Conservation (phyloP, 139 green algal species). For the Chlamydomonas asymmetrica region DNA sequence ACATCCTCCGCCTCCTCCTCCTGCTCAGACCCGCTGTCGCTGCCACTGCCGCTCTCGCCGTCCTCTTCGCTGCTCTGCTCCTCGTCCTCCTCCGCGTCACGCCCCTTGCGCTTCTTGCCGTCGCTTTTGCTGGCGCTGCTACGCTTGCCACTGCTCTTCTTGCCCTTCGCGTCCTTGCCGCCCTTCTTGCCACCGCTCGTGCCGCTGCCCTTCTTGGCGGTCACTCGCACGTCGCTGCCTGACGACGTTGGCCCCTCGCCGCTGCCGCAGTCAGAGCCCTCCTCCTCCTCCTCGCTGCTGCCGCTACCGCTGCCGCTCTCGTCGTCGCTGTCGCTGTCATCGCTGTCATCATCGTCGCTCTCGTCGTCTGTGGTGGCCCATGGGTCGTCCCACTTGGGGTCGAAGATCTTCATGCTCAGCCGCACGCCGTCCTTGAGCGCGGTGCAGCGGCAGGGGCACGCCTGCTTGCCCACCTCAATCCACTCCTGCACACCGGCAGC, state of each 20-base stretch:
- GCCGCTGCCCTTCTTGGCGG: neutral
- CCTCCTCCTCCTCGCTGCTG: neutral
- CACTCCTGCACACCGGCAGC: constrained; percentile 61
- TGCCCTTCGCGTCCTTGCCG: neutral
- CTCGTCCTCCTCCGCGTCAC: neutral
- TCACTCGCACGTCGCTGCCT: neutral
- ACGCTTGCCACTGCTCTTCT: neutral
- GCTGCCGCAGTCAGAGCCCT: neutral
- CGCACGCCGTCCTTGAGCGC: constrained; percentile 55
- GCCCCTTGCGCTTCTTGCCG: neutral
- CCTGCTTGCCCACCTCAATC: constrained; percentile 55
- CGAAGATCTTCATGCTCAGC: constrained; percentile 70
- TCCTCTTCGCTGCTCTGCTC: neutral
- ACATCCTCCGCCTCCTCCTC: neutral
- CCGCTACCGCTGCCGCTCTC: neutral
- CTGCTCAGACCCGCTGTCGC: neutral
- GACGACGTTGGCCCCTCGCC: neutral
- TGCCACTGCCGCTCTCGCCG: constrained; percentile 16
- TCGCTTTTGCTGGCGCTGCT: neutral
- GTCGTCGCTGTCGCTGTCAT: no score
- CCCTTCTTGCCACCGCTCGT: neutral
- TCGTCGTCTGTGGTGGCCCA: neutral
- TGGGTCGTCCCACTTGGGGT: constrained; percentile 36
- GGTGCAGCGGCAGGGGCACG: constrained; percentile 53
- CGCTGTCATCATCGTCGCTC: neutral